A percentile compares a stretch with the other conserved stretches of the same genome.
Conservation (phyloP, 2,329 filamentous ascomycete genomes). For the Pseudopyricularia javanii region DNA sequence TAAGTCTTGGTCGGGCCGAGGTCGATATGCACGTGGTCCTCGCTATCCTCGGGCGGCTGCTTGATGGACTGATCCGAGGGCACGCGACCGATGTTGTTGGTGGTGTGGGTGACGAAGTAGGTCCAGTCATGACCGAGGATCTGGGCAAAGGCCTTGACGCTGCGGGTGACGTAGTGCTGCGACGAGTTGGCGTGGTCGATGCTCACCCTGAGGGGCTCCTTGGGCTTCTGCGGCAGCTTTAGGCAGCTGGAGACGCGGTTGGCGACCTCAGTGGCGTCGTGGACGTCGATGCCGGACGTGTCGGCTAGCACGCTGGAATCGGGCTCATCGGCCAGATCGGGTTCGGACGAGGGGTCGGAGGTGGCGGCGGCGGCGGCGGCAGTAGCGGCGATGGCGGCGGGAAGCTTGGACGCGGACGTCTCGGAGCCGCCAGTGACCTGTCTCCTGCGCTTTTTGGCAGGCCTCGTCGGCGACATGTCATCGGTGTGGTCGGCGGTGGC, state of each 20-base stretch:
- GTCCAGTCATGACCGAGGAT: conserved; percentile 75
- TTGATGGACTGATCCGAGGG: conserved; percentile 28
- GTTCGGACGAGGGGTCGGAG: conserved; percentile 10
- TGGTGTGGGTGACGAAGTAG: conserved; percentile 67
- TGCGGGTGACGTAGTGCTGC: conserved; percentile 48
- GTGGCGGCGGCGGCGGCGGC: conserved; percentile 26
- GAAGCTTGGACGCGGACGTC: conserved; percentile 16
- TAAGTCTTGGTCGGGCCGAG: conserved; percentile 74
- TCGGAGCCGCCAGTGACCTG: conserved; percentile 29
- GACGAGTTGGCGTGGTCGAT: conserved; percentile 52
- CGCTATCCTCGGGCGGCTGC: conserved; percentile 25
- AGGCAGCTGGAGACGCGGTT: conserved; percentile 42
- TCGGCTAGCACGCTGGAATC: conserved; percentile 28
- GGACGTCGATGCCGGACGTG: conserved; percentile 22
- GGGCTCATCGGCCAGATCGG: conserved; percentile 31
- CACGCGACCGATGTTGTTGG: conserved; percentile 63
- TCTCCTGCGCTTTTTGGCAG: conserved; percentile 48
- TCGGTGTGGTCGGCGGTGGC: conserved; percentile 17
- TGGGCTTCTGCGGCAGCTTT: conserved; percentile 19
- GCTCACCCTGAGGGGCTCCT: conserved; percentile 41
- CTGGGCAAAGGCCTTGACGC: conserved; percentile 67
- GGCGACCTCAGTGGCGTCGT: conserved; percentile 43
- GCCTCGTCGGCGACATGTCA: conserved; percentile 46
- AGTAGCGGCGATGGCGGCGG: conserved; percentile 31
- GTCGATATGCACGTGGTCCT: conserved; percentile 66